Evolutionary conservation across 805 yeast species (phyloP).

Genomic region (Teunomyces lycoperdinae): DNA sequence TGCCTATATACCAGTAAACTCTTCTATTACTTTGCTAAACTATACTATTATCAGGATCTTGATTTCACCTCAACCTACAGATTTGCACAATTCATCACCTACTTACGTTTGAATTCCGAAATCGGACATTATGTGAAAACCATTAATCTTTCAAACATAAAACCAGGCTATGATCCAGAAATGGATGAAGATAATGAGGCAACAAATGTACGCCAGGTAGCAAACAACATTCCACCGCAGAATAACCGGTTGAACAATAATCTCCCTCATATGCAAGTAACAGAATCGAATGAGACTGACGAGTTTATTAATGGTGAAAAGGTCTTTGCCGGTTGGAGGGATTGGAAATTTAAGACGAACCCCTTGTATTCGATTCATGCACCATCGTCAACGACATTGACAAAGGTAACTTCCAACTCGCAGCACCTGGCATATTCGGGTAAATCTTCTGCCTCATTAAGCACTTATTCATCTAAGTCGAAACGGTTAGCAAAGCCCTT

Average conservation of each 20-base stretch:
- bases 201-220: not conserved
- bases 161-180: conserved; percentile 27
- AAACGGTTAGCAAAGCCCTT: conserved; percentile 17
- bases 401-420: conserved; percentile 12
- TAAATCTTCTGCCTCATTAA: conserved; percentile 14
- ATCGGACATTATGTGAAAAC: conserved; percentile 55
- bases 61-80: conserved; percentile 68
- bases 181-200: conserved; percentile 13
- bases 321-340: conserved; percentile 84
- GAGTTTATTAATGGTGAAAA: conserved; percentile 10
- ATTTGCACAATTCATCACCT: conserved; percentile 74
- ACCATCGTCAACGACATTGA: conserved; percentile 14
- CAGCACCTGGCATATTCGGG: conserved; percentile 16
- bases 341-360: conserved; percentile 78
- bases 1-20: conserved; percentile 50
- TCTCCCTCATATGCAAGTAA: not conserved
- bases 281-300: not conserved
- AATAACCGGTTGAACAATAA: not conserved
- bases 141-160: conserved; percentile 55
- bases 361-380: conserved; percentile 51
- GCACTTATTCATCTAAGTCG: conserved; percentile 13
- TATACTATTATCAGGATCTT: conserved; percentile 53
- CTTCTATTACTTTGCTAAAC: conserved; percentile 52
- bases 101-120: conserved; percentile 52
- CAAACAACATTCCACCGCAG: not conserved